A percentile compares a stretch with the other conserved stretches of the same genome.
Evolutionary conservation across 345 rosid species (phyloP).

Genomic region (Gossypium thurberi): DNA sequence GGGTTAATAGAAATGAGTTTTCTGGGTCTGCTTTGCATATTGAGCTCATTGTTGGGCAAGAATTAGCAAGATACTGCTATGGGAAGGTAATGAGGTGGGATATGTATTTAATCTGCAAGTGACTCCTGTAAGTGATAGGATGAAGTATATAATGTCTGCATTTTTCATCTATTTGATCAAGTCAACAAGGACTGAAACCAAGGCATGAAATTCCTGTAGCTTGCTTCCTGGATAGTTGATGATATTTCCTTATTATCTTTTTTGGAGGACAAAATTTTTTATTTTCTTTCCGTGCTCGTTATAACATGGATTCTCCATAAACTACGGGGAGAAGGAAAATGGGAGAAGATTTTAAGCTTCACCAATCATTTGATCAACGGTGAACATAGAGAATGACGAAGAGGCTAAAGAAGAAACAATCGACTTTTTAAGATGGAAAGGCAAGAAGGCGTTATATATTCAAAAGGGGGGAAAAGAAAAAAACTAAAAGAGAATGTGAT

Average conservation of each 20-base stretch:
- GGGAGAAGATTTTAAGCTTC: background rate
- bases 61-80: background rate
- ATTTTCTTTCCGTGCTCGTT: background rate
- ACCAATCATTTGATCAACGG: background rate
- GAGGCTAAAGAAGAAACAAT: background rate
- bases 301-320: background rate
- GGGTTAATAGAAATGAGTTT: background rate
- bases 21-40: background rate
- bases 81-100: conserved; percentile 3
- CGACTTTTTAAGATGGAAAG: background rate
- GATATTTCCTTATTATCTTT: background rate
- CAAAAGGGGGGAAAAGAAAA: background rate
- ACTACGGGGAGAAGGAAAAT: background rate
- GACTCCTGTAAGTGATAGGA: background rate
- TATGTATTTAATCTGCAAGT: background rate
- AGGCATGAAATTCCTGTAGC: background rate
- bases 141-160: background rate
- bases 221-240: background rate
- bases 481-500: background rate
- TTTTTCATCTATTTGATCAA: background rate
- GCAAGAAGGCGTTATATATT: background rate
- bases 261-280: background rate
- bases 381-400: background rate
- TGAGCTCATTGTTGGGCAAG: conserved; percentile 5
- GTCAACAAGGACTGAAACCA: background rate